phyloP scores from a whole-genome alignment of 2,329 filamentous ascomycete species.

The Cladosporium cucumerinum region DNA sequence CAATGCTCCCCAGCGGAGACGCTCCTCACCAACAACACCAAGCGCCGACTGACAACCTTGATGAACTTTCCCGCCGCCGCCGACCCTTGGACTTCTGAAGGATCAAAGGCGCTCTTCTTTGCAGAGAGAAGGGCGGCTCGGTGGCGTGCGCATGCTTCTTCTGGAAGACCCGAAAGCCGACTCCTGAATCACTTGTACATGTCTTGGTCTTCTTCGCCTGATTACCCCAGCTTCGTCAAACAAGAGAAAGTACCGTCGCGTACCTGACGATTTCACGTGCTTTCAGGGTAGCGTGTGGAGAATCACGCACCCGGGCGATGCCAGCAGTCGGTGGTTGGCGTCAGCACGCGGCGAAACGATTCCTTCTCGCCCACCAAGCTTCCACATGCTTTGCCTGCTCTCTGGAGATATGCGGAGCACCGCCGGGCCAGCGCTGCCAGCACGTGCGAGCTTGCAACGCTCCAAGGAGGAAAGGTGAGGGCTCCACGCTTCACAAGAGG shows the following conservation, averaged over 20 bases:
- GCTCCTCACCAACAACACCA: constrained; percentile 9
- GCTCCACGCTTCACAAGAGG: not conserved
- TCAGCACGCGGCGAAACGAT: not conserved
- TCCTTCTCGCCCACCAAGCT: constrained; percentile 1
- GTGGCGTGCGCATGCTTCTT: constrained; percentile 12
- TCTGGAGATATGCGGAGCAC: constrained; percentile 8
- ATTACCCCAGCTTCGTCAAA: not conserved
- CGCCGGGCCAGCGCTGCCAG: not conserved
- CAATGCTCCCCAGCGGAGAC: not conserved
- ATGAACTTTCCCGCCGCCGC: not conserved
- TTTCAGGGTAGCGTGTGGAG: constrained; percentile 8
- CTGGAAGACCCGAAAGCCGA: constrained; percentile 3
- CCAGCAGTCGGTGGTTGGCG: not conserved
- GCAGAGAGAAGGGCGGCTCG: constrained; percentile 8
- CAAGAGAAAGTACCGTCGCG: not conserved
- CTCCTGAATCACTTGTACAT: not conserved
- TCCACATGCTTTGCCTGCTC: not conserved
- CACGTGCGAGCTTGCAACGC: constrained; percentile 6
- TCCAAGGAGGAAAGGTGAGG: not conserved
- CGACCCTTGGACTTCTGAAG: not conserved
- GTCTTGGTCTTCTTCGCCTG: not conserved
- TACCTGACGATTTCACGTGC: constrained; percentile 12
- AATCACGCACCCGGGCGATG: not conserved
- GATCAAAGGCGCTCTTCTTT: constrained; percentile 10
- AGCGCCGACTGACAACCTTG: constrained; percentile 1